phyloP scores from a whole-genome alignment of 1,139 yeast genomes.

The Blastobotrys malaysiensis region DNA sequence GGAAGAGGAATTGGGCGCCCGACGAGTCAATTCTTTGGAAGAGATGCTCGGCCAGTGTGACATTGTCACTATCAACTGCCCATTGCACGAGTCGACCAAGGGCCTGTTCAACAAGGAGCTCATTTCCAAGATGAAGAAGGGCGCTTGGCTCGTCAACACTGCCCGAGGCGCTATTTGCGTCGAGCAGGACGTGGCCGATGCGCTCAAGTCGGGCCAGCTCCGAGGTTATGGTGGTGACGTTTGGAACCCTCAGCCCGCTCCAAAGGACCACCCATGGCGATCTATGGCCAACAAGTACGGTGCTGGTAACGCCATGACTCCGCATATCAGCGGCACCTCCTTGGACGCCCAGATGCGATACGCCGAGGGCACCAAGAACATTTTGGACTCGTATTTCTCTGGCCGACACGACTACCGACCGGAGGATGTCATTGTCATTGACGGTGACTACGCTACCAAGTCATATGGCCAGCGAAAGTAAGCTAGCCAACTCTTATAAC shows the following conservation, averaged over 20 bases:
- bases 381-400: constrained; percentile 57
- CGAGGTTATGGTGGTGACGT: constrained; percentile 85
- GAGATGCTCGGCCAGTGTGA: constrained; percentile 67
- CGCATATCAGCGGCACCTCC: constrained; percentile 76
- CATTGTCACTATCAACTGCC: constrained; percentile 72
- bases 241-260: constrained; percentile 80
- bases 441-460: constrained; percentile 69
- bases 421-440: constrained; percentile 64
- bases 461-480: constrained; percentile 48
- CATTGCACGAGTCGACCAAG: constrained; percentile 63
- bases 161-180: constrained; percentile 80
- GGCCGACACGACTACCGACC: constrained; percentile 64
- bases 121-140: constrained; percentile 67
- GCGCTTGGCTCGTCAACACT: constrained; percentile 74
- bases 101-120: constrained; percentile 66
- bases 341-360: constrained; percentile 76
- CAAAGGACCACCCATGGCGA: constrained; percentile 74
- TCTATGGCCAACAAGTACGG: constrained; percentile 57
- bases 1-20: constrained; percentile 51
- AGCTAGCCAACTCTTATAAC: constrained; percentile 31
- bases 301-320: constrained; percentile 82
- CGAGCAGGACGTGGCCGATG: constrained; percentile 70
- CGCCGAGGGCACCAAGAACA: constrained; percentile 60
- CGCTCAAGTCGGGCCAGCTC: constrained; percentile 61
- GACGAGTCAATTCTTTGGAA: constrained; percentile 58